Evolutionary conservation across 2,329 filamentous ascomycete species (phyloP).

Genomic region (Nectriaceae sp.): DNA sequence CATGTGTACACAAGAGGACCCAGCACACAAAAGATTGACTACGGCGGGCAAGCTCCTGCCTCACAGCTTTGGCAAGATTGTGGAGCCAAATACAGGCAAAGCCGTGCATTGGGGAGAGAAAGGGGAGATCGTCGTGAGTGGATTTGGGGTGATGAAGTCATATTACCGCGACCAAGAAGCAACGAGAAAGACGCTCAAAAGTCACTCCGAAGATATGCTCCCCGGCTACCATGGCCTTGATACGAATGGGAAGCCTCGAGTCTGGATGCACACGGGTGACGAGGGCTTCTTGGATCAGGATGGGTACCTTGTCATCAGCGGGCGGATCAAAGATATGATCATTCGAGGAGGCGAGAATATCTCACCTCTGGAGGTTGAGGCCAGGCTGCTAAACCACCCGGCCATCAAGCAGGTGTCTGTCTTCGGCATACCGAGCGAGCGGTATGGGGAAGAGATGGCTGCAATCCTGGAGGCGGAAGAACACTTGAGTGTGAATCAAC

Average conservation of each 20-base stretch:
- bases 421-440: constrained; percentile 73
- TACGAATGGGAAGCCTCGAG: too few relatives aligned
- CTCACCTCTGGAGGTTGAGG: constrained; percentile 81
- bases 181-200: neutral
- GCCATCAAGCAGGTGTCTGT: constrained; percentile 70
- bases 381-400: constrained; percentile 71
- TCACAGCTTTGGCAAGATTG: neutral
- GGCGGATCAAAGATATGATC: constrained; percentile 83
- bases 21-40: neutral
- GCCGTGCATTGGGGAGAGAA: neutral
- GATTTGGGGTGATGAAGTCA: neutral
- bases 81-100: neutral
- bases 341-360: constrained; percentile 90
- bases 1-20: neutral
- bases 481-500: neutral
- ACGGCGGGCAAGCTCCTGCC: neutral
- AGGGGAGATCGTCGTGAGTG: neutral
- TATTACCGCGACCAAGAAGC: neutral
- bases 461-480: constrained; percentile 61
- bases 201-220: too few relatives aligned
- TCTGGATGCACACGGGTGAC: constrained; percentile 89
- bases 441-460: constrained; percentile 77
- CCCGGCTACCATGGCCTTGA: too few relatives aligned
- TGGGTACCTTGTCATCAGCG: constrained; percentile 79
- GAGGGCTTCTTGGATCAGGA: constrained; percentile 76